Base-by-base conservation (phyloP, 345 rosid species). In the Abelmoschus esculentus region DNA sequence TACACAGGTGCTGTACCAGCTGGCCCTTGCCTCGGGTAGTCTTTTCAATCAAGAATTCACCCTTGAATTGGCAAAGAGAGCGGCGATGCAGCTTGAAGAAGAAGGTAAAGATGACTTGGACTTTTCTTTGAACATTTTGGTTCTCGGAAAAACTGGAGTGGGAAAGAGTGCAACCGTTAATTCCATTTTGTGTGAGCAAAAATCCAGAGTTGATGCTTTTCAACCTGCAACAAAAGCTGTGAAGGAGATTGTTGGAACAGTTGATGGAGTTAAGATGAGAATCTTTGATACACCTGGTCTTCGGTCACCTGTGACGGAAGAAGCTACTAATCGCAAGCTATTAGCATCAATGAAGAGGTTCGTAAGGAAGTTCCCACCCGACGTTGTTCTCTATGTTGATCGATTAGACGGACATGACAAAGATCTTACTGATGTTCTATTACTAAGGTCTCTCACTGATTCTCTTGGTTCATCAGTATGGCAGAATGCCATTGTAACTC, bases 231-330 rank as follows among this genome's bases (percentile, higher is more conserved):
- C 97, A 14, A 72, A 66, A 38, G 66, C 70, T 56, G 82, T 78
- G 57, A 78, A 83, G 44, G 86, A 83, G 74, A 71, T 90, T 59
- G 76, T 75, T 44, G 96, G 93, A 69, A 70, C 70, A 15, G 62
- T 90, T 40, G 47, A 81, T 54, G 93, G 90, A 53, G 73, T 86
- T 62, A 71, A 66, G 73, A 62, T 86, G 5, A 85, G 83, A 70
- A 71, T 90, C 74, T 72, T 89, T 6, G 97, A 93, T 69, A 86
- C 97, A 13, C 98, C 96, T 38, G 96, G 98, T 50, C 81, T 93
- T 54, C 67, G 78, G 69, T 77, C 85, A n/a, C 69, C 89, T 63
- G 71, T 58, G 31, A 81, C 67, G 1, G 88, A 86, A 60, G 85
- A 78, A 79, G 70, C 72, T 60, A 72, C 76, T 64, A 93, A 93